Conservation (phyloP, 148 eudicot genomes). For the Amaranthus hypochondriacus region DNA sequence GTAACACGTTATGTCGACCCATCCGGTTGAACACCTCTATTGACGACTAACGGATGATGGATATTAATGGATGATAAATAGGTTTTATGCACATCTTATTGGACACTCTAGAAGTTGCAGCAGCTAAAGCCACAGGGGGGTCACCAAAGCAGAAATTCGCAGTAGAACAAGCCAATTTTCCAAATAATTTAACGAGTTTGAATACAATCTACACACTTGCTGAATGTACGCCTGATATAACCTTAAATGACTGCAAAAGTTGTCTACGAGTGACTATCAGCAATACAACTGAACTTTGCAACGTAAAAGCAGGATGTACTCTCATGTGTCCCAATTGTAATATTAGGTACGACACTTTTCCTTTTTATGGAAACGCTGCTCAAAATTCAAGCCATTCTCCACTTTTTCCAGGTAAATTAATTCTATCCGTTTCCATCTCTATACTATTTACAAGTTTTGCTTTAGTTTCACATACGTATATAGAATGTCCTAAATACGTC, state of each 20-base stretch:
- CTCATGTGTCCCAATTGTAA: conserved; percentile 30
- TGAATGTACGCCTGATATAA: conserved; percentile 28
- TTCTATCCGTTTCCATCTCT: not conserved
- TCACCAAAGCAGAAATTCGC: conserved; percentile 17
- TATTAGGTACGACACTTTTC: conserved; percentile 26
- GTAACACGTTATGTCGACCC: too few relatives aligned
- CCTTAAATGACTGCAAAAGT: conserved; percentile 20
- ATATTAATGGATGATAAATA: not conserved
- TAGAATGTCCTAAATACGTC: too few relatives aligned
- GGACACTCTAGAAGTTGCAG: conserved; percentile 11
- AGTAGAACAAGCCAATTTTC: conserved; percentile 15
- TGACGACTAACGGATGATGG: too few relatives aligned
- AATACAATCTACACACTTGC: conserved; percentile 25
- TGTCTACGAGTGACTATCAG: conserved; percentile 22
- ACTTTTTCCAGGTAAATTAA: conserved; percentile 1
- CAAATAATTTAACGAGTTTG: conserved; percentile 19
- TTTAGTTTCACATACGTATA: too few relatives aligned
- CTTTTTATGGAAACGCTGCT: conserved; percentile 19
- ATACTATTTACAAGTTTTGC: too few relatives aligned
- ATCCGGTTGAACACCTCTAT: too few relatives aligned
- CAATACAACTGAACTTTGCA: conserved; percentile 27
- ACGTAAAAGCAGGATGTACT: conserved; percentile 29
- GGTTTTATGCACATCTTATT: conserved; percentile 25
- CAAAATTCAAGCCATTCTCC: conserved; percentile 4
- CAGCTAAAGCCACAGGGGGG: conserved; percentile 24